These are phyloP conservation scores for Coemansia sp. DNA, from an alignment of 192 early-diverging fungal genomes.

Conservation along the genomic window DNA sequence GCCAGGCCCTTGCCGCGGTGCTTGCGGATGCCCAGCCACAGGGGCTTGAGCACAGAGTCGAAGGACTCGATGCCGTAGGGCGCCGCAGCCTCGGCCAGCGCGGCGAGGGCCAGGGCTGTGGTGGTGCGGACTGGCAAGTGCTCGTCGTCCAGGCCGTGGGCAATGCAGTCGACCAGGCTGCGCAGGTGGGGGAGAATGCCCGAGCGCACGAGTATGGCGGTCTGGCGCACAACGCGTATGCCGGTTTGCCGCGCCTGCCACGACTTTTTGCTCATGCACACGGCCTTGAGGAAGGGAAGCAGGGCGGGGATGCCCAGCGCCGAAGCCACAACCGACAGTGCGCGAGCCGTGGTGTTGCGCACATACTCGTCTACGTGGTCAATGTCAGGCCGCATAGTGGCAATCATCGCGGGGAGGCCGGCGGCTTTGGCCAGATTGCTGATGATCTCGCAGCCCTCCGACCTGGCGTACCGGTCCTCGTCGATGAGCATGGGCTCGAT, in stretches of 20 bases:
- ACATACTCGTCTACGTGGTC: slow-evolving; percentile 98
- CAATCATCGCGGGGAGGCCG: slow-evolving; percentile 96
- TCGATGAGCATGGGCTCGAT: slow-evolving; percentile 98
- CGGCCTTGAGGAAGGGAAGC: slow-evolving; percentile 94
- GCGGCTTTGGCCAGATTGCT: slow-evolving; percentile 97
- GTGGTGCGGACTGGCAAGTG: slow-evolving; percentile 96
- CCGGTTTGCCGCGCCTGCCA: slow-evolving; percentile 99
- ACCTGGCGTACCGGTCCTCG: slow-evolving; percentile 95
- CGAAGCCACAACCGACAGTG: slow-evolving; percentile 95
- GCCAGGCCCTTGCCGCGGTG: slow-evolving; percentile 96
- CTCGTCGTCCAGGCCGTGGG: slow-evolving; percentile 90
- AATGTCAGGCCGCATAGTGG: slow-evolving; percentile 99
- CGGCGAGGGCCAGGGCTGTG: slow-evolving; percentile 90
- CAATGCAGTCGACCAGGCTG: slow-evolving; percentile 89
- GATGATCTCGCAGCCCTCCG: slow-evolving; percentile 92
- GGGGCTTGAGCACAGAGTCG: slow-evolving; percentile 83
- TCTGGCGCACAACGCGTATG: slow-evolving; percentile 96
- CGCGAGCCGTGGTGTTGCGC: slow-evolving; percentile 95
- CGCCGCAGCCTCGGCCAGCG: slow-evolving; percentile 94
- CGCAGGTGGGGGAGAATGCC: slow-evolving; percentile 94
- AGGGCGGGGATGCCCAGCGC: slow-evolving; percentile 94
- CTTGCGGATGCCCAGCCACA: slow-evolving; percentile 91
- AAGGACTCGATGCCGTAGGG: slow-evolving; percentile 99
- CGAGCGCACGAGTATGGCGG: slow-evolving; percentile 91
- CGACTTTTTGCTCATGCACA: slow-evolving; percentile 91